Evolutionary conservation across 2,329 filamentous ascomycete genomes (phyloP), one percentile per base, ranked within the genome.

Genomic region (Colletotrichum truncatum): DNA sequence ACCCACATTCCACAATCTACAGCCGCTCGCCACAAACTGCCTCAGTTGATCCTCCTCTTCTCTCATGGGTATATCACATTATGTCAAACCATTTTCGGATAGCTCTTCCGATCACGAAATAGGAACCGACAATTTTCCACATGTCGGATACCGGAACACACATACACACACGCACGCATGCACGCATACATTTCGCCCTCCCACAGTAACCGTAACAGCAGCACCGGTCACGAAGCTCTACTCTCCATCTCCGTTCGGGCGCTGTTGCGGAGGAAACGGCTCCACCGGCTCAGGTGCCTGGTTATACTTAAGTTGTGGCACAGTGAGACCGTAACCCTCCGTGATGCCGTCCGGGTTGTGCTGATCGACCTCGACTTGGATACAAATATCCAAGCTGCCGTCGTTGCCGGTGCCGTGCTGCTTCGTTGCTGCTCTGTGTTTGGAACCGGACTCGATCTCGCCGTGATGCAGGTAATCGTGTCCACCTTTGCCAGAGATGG

Each of bases 301-400:
- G 21, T 67, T 70, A 69, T 78, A 81, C 75, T 81, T 67, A 41
- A 98, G 82, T 25, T 86, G 81, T 11, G 96, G 96, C n/a, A 99
- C 89, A 2, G 93, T 90, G 49, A 99, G 81, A 9, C 94, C 91
- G 74, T 99, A 99, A 12, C 89, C 87, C 67, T 90, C 85, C 0
- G 96, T 98, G 69, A 87, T 88, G 36, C 96, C 96, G 34, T 92
- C 84, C 3, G 89, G 88, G 75, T 98, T 89, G 71, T 91, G 89
- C 74, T 97, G 93, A 75, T 94, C 89, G 67, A 95, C 89, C 79
- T 99, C 96, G 68, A 98, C 90, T 62, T 94, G 91, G 71, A 99
- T 88, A 59, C 89, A 90, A 52, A 98, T 89, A 71, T 98, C 93
- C 4, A 99, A 84, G 9, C 87, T 81, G 71, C 85, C 84, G 80